Percentiles rank a stretch among this genome's conserved stretches.
Conservation (phyloP, 352 stramenopile species). For the Globisporangium mamillatum region DNA sequence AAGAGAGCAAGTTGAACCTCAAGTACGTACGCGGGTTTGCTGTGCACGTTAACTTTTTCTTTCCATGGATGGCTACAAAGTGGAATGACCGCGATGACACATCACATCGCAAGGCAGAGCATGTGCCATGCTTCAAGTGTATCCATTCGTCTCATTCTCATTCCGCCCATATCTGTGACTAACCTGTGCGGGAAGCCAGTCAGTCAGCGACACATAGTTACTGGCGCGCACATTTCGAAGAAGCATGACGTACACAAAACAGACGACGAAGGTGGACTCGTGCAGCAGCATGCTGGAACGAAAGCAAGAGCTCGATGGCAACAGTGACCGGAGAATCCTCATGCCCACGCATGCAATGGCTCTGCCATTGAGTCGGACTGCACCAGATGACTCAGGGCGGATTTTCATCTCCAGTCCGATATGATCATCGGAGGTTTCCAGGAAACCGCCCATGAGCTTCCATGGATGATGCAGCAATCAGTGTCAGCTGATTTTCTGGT, state of each 20-base stretch:
- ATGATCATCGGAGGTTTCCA: constrained; percentile 1
- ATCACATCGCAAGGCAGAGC: background rate
- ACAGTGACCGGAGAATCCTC: background rate
- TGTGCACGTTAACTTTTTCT: background rate
- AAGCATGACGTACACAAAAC: background rate
- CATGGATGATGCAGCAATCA: background rate
- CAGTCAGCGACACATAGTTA: background rate
- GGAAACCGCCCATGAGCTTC: background rate
- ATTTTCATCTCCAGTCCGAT: background rate
- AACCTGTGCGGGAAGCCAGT: background rate
- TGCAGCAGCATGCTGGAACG: background rate
- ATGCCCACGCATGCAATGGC: background rate
- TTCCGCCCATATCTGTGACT: background rate
- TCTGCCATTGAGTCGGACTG: background rate
- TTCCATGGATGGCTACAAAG: background rate
- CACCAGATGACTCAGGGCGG: background rate
- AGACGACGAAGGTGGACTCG: background rate
- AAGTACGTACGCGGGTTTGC: background rate
- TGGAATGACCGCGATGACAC: background rate
- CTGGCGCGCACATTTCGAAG: background rate
- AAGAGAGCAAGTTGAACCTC: background rate
- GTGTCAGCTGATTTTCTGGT: background rate
- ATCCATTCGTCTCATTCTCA: constrained; percentile 1
- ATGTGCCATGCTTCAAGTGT: constrained; percentile 1
- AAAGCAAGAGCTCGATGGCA: background rate